Base-by-base conservation (phyloP, 2,329 filamentous ascomycete species). In the Clonostachys rosea region DNA sequence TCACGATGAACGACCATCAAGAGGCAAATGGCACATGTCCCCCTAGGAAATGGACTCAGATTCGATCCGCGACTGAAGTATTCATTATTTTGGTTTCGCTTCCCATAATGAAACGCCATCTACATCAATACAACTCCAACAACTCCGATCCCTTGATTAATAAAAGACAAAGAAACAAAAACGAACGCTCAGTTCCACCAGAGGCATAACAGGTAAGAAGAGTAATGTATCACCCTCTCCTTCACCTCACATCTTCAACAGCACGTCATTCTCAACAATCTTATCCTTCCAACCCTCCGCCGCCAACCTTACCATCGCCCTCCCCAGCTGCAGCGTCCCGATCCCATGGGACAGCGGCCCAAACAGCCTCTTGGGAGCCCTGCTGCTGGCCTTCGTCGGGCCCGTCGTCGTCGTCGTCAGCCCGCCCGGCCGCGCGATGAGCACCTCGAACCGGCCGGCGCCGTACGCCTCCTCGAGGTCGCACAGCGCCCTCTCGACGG, bases 401-500 rank as follows among this genome's bases (percentile, higher is more conserved):
- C 50, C 39, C 5, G 45, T 47, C 11, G 57, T 51, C 10, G 59
- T 48, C 4, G 55, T 50, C 36, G 61, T 49, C 35, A 73, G 59
- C 30, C 55, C 55, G 20, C 56, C 59, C 9, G 69, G 70, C 12
- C 69, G 63, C 7, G 65, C 57, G 39, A 66, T 63, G 51, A 60
- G 66, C n/a, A 62, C 58, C 43, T 63, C 61, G 24, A 74, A 64
- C 12, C 48, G 53, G 45, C 59, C 57, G 30, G 56, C n/a, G 14
- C 54, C 54, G 43, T 67, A 62, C 20, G 55, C 55, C 42, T 68
- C 63, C 14, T 64, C 64, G 11, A 73, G 52, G 5, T 67, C 62
- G 47, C 60, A 66, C 35, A 74, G 60, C 5, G 56, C 59, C 50
- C 65, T 66, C 52, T 73, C 70, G 12, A 63, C 62, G 14, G 14